Conservation (phyloP, 2,329 filamentous ascomycete species). For the Sodiomyces alkalinus region DNA sequence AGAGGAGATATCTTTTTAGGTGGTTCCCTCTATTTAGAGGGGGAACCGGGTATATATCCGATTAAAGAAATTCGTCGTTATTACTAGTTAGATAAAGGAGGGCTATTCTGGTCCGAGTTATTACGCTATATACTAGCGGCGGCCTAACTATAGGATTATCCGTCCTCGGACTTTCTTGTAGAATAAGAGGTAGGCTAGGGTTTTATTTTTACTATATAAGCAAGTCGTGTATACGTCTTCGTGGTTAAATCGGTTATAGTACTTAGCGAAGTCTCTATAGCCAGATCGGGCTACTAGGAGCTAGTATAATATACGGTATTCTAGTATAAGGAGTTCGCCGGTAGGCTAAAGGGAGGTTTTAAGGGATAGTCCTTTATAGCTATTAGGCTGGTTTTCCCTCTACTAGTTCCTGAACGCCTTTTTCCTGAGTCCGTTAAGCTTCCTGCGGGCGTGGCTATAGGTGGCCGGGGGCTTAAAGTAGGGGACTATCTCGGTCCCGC, state of each 20-base stretch:
- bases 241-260: background rate
- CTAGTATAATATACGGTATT: background rate
- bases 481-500: background rate
- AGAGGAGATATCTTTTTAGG: too few relatives aligned
- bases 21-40: too few relatives aligned
- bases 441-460: background rate
- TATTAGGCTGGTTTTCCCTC: background rate
- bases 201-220: background rate
- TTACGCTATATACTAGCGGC: background rate
- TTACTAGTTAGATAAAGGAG: background rate
- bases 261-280: background rate
- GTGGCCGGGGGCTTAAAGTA: background rate
- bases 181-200: background rate
- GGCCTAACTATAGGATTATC: background rate
- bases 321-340: background rate
- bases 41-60: background rate
- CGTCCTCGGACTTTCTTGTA: background rate
- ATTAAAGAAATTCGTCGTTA: background rate
- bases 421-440: background rate
- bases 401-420: background rate
- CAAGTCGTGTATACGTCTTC: background rate
- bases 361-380: background rate
- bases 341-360: background rate
- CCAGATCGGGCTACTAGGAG: background rate
- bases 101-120: background rate